Conservation (phyloP, 1,139 yeast genomes). For the Kodamaea sp. region DNA sequence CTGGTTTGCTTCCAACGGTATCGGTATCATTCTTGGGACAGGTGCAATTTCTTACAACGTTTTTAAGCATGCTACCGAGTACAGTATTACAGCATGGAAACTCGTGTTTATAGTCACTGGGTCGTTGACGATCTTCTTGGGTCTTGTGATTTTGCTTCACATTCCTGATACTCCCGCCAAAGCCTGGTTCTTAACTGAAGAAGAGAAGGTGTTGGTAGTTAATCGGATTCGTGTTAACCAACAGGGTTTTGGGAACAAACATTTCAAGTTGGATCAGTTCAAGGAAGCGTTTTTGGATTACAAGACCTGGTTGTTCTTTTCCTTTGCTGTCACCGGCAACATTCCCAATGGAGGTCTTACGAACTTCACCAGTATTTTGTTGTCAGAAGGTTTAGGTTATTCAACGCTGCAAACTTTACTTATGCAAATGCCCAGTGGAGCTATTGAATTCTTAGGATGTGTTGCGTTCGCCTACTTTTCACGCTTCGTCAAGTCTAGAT, state of each 20-base stretch:
- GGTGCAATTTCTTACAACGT: conserved; percentile 26
- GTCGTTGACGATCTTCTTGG: conserved; percentile 27
- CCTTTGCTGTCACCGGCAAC: conserved; percentile 10
- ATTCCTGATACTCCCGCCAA: conserved; percentile 32
- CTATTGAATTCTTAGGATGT: conserved; percentile 45
- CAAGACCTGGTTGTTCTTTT: conserved; percentile 16
- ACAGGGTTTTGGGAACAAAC: conserved; percentile 11
- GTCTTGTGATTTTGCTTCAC: conserved; percentile 23
- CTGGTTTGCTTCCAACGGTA: conserved; percentile 36
- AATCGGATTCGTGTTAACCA: conserved; percentile 35
- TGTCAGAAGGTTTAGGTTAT: conserved; percentile 22
- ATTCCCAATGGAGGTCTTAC: conserved; percentile 12
- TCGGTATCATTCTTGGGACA: conserved; percentile 28
- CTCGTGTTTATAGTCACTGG: conserved; percentile 34
- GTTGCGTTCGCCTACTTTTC: conserved; percentile 20
- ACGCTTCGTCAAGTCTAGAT: conserved; percentile 20
- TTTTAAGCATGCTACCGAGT: conserved; percentile 29
- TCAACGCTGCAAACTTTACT: conserved; percentile 35
- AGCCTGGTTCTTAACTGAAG: conserved; percentile 43
- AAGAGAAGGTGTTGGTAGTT: conserved; percentile 43
- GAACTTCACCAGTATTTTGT: conserved; percentile 21
- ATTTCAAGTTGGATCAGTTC: conserved; percentile 17
- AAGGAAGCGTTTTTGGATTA: conserved; percentile 17
- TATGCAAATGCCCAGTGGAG: conserved; percentile 38
- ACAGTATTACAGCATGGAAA: conserved; percentile 31